Percentiles rank a stretch among this genome's conserved stretches.
Evolutionary conservation across 179 eudicot species (phyloP).

Genomic region (Sideroxylon spinosum): DNA sequence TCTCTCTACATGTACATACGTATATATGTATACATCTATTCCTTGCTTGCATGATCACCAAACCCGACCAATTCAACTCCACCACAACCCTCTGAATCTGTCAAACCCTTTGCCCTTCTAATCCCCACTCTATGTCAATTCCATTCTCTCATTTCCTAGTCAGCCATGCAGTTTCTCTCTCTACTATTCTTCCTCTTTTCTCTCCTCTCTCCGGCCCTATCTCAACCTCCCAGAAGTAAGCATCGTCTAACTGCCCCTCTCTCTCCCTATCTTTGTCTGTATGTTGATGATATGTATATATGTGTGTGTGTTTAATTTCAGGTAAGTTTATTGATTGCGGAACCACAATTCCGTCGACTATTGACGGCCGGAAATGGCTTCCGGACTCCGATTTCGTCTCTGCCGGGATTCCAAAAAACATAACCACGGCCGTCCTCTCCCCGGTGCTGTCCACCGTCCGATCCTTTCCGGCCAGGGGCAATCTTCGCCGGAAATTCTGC

Average conservation of each 20-base stretch:
- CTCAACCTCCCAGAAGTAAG: constrained; percentile 48
- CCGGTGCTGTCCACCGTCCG: constrained; percentile 59
- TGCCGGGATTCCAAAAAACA: constrained; percentile 39
- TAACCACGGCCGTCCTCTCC: constrained; percentile 25
- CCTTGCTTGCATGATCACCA: constrained; percentile 27
- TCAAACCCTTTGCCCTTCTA: constrained; percentile 11
- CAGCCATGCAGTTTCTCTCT: constrained; percentile 30
- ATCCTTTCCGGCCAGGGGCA: constrained; percentile 45
- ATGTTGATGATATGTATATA: not conserved
- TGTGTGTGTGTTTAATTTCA: constrained; percentile 18
- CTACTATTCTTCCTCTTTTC: constrained; percentile 25
- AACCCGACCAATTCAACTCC: constrained; percentile 32
- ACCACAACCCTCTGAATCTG: constrained; percentile 10
- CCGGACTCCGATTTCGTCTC: constrained; percentile 48
- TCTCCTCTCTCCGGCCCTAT: constrained; percentile 24
- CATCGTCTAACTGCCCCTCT: not conserved
- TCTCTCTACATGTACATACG: constrained; percentile 26
- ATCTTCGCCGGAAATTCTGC: constrained; percentile 62
- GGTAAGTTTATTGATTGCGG: constrained; percentile 71
- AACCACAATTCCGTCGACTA: constrained; percentile 26
- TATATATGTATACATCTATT: constrained; percentile 17
- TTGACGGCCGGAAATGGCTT: constrained; percentile 44
- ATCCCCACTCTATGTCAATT: constrained; percentile 9
- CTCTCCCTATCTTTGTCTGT: not conserved
- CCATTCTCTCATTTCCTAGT: constrained; percentile 8